phyloP scores from a whole-genome alignment of 176 grass and related monocot genomes.

The Rhynchospora pubera region DNA sequence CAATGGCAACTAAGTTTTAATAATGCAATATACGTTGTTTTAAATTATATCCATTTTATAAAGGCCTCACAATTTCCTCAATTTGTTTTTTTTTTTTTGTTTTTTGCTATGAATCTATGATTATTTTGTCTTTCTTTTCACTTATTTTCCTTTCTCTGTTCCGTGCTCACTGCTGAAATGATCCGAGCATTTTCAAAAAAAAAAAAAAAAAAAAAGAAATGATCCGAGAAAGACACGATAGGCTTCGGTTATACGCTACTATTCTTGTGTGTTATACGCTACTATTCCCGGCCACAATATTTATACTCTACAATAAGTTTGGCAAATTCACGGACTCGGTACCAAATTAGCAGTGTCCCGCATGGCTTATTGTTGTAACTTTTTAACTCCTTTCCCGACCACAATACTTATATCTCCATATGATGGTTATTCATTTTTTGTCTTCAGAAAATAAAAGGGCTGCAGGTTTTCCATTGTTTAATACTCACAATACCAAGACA shows the following conservation, averaged over 20 bases:
- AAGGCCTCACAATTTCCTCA: background rate
- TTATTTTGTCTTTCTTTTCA: background rate
- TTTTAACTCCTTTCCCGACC: background rate
- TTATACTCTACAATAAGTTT: background rate
- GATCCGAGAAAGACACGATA: background rate
- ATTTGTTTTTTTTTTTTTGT: too few relatives aligned
- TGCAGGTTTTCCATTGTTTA: background rate
- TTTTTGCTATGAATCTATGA: background rate
- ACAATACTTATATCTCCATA: background rate
- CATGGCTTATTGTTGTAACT: background rate
- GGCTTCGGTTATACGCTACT: background rate
- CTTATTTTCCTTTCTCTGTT: background rate
- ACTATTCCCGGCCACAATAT: too few relatives aligned
- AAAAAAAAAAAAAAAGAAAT: too few relatives aligned
- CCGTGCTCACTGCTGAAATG: background rate
- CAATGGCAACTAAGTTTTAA: too few relatives aligned
- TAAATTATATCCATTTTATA: background rate
- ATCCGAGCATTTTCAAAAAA: too few relatives aligned
- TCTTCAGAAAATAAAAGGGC: background rate
- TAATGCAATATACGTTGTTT: background rate
- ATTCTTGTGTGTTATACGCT: too few relatives aligned
- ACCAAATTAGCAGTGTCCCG: background rate
- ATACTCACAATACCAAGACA: background rate
- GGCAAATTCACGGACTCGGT: background rate
- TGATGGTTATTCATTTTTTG: background rate